phyloP scores from a whole-genome alignment of 2,329 filamentous ascomycete genomes.

The Pseudocercospora cruenta region DNA sequence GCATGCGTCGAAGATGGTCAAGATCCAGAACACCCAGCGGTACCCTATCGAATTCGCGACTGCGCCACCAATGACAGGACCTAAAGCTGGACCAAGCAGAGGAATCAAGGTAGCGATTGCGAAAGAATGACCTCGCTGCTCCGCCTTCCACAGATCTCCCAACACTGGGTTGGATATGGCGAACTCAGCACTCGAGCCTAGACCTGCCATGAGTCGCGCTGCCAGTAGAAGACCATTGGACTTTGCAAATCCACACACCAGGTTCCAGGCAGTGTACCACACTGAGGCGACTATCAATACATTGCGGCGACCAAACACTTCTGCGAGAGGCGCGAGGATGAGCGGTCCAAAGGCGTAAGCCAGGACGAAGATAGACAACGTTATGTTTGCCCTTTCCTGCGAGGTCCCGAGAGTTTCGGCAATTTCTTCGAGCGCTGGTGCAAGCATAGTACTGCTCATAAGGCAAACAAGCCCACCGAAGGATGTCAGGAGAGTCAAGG shows the following conservation, averaged over 20 bases:
- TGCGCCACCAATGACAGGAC: conserved; percentile 39
- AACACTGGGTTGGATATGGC: conserved; percentile 39
- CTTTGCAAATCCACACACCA: conserved; percentile 49
- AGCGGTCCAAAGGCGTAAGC: conserved; percentile 52
- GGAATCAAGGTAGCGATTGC: conserved; percentile 25
- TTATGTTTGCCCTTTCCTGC: conserved; percentile 19
- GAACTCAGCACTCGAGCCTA: conserved; percentile 55
- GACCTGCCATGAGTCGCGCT: conserved; percentile 52
- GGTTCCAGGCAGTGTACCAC: conserved; percentile 56
- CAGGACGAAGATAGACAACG: conserved; percentile 49
- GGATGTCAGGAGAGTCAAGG: conserved; percentile 22
- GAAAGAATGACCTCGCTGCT: conserved; percentile 51
- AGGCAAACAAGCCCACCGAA: conserved; percentile 21
- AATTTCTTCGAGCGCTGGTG: conserved; percentile 25
- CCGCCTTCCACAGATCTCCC: conserved; percentile 48
- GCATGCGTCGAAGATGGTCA: conserved; percentile 41
- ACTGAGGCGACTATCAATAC: conserved; percentile 35
- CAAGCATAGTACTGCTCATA: conserved; percentile 29
- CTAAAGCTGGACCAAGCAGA: conserved; percentile 36
- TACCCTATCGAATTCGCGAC: conserved; percentile 44
- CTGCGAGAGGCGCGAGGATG: conserved; percentile 51
- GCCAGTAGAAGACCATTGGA: conserved; percentile 49
- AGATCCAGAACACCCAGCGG: conserved; percentile 51
- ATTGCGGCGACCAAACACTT: conserved; percentile 51
- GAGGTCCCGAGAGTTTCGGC: conserved; percentile 21